Base-by-base conservation (phyloP, 768 basidiomycete species). In the Termitomyces sp. region DNA sequence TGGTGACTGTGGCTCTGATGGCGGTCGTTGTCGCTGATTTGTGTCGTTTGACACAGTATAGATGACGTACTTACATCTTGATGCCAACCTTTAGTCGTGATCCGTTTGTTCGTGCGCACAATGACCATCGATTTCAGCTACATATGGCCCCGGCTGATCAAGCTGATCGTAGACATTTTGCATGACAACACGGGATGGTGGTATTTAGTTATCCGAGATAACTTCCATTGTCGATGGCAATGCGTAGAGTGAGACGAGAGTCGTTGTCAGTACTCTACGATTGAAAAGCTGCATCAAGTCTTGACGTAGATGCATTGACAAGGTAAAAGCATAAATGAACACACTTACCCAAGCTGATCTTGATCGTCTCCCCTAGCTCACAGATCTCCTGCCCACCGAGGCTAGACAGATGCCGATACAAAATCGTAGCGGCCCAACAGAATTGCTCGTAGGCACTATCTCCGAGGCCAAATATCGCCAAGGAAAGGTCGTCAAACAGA, bases 21-120 rank as follows among this genome's bases (percentile, higher is more conserved):
- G n/a, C n/a, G n/a, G n/a, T n/a, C n/a, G n/a, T n/a, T n/a, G n/a
- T n/a, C n/a, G n/a, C n/a, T n/a, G n/a, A n/a, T n/a, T n/a, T n/a
- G n/a, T n/a, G n/a, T n/a, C n/a, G n/a, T n/a, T n/a, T n/a, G n/a
- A n/a, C n/a, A n/a, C 23, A 23, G 23, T 23, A 23, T 23, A 23
- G 23, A 69, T 94, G 91, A 36, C 95, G 82, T 10, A n/a, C n/a
- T n/a, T n/a, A 97, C 96, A 62, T 98, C 95, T 75, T 98, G 97
- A 67, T 83, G 89, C 95, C 96, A 98, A 50, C 86, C 88, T 16
- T 76, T 70, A 0, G 83, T 75, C 0, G 95, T 98, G 26, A 91
- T 89, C 12, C 95, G 78, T 23, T 75, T 72, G 63, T 95, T 96
- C 57, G 67, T 73, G 20, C 71, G 77, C 26, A 96, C 75, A 0